Base-by-base conservation (phyloP, 352 stramenopile genomes). In the Phytophthora fragariaefolia region DNA sequence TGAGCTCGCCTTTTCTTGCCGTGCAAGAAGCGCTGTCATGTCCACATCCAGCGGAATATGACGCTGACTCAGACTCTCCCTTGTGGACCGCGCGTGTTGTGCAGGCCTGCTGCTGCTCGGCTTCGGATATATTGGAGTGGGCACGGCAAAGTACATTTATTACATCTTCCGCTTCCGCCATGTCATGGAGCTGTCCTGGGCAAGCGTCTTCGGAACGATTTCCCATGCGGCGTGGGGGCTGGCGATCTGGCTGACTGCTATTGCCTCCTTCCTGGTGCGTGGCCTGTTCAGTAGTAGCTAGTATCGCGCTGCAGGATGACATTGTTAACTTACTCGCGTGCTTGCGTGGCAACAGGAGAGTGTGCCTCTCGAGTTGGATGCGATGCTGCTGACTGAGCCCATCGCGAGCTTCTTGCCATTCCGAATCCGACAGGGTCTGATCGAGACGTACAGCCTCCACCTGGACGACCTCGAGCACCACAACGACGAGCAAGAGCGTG, bases 141-240 rank as follows among this genome's bases (percentile, higher is more conserved):
- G 87, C 54, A 93, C 85, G 38, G 77, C 82, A 63, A 96, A 96
- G 80, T 96, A 96, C 81, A 92, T 96, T 76, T 93, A 92, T 79
- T 96, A 96, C 72, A 92, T 96, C 65, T 74, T 94, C 61, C 87
- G 87, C 62, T 96, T 93, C 72, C 85, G 87, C 62, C 82, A 93
- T 52, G 76, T 93, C 40, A 96, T 96, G 87, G 85, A 93, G 73
- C 77, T 94, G 56, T 92, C 85, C 69, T 94, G 85, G 85, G 73
- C 71, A 68, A 96, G 85, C 74, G 87, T 96, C 76, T 83, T 94
- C 58, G 85, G 81, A 68, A 85, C 87, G 42, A 85, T 87, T 69
- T 92, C 85, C 56, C 87, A 96, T 74, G 85, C 87, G 45, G 86
- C 85, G 38, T 87, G 89, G 57, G 87, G 85, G 28, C 59, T 96